Base-by-base conservation (phyloP, 2,329 filamentous ascomycete species). In the Cytospora mali region DNA sequence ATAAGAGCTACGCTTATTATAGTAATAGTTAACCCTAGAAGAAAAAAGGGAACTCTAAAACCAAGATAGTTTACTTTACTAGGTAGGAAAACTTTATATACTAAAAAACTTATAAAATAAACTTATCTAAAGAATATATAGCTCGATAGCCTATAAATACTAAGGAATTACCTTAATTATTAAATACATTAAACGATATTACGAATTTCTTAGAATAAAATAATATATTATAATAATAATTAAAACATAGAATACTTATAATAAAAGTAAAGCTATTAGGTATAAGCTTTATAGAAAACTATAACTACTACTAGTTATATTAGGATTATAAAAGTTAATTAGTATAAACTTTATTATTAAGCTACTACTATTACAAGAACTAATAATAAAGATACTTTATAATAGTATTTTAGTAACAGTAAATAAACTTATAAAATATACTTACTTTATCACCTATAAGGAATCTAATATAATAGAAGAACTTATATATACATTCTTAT, bases 291-390 rank as follows among this genome's bases (percentile, higher is more conserved):
- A 56, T 48, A 46, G 9, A 13, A 3, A 29, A 31, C 14, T 56
- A 14, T 23, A 23, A 16, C 9, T 23, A 18, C 23, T 56, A 48
- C 14, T 46, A 56, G 21, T 48, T 27, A 6, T n/a, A 18, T n/a
- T 39, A 10, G 9, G 21, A 48, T 6, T 48, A 31, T 56, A 56
- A 6, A 13, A 31, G 4, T 56, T 21, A 14, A 48, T 55, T 29
- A 55, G 5, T 7, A 21, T 55, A 55, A 6, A 55, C 14, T 55
- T 55, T 55, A 55, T 55, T 29, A 29, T 55, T 55, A 55, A 55
- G 16, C 16, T 55, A 29, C 9, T 55, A 14, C 3, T 14, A 21
- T 55, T 21, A 10, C n/a, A 21, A 46, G 21, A 51, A 33, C 16
- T 50, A 23, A 49, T 58, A 49, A 58, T 31, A 31, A 6, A 23